A percentile compares a stretch with the other conserved stretches of the same genome.
Conservation (phyloP, 139 green algal genomes). For the Chlamydomonas applanata region DNA sequence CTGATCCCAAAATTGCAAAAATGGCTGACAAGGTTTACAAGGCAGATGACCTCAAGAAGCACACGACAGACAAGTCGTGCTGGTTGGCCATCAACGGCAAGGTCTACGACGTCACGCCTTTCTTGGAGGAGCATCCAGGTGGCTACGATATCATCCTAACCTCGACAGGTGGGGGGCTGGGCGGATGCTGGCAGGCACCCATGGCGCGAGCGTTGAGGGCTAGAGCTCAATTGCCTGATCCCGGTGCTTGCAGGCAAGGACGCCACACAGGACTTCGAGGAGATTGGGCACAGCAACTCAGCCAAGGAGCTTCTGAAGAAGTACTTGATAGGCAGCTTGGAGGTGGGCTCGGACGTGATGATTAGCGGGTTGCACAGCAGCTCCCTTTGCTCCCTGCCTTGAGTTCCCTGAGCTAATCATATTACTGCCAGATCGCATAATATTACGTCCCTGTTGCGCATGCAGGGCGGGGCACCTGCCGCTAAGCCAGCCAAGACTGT, state of each 20-base stretch:
- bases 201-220: neutral
- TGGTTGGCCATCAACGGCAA: conserved; percentile 83
- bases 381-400: neutral
- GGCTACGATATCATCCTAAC: conserved; percentile 76
- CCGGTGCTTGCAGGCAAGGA: conserved; percentile 68
- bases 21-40: conserved; percentile 22
- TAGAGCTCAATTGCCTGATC: neutral
- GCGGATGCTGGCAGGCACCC: neutral
- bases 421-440: neutral
- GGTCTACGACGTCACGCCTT: conserved; percentile 85
- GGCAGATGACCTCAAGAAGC: conserved; percentile 62
- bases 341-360: conserved; percentile 37
- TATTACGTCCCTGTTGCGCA: neutral
- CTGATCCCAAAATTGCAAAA: neutral
- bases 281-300: conserved; percentile 85
- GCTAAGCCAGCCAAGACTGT: conserved; percentile 8
- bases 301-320: conserved; percentile 76
- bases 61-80: conserved; percentile 77
- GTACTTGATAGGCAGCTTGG: conserved; percentile 73
- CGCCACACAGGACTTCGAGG: conserved; percentile 86
- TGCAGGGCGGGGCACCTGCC: conserved; percentile 52
- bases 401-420: neutral
- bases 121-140: conserved; percentile 86
- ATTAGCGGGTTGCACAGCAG: no score
- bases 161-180: conserved; percentile 44